Percentiles rank a stretch among this genome's conserved stretches.
Conservation (phyloP, 345 rosid species). For the Salix dunnii region DNA sequence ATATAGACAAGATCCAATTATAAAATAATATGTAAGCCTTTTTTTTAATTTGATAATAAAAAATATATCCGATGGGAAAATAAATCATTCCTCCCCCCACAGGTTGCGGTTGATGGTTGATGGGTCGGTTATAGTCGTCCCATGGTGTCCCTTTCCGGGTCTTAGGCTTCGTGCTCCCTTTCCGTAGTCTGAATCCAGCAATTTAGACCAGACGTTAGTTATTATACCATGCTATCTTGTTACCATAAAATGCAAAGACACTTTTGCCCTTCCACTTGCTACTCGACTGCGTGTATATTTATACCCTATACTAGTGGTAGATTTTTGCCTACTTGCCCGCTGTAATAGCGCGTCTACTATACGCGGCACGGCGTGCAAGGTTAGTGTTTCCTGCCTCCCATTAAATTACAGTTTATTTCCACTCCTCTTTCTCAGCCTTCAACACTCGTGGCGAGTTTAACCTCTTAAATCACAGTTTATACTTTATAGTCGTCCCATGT, state of each 20-base stretch:
- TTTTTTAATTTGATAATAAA: no score
- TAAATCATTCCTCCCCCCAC: not conserved
- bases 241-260: not conserved
- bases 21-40: no score
- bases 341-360: not conserved
- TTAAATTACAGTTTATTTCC: no score
- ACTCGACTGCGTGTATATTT: not conserved
- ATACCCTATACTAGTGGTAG: constrained; percentile 11
- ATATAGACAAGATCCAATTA: no score
- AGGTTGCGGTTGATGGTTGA: not conserved
- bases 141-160: not conserved
- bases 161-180: not conserved
- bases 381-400: not conserved
- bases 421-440: no score
- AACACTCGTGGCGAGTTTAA: no score
- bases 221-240: not conserved
- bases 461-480: no score
- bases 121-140: not conserved
- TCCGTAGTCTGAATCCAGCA: constrained; percentile 17
- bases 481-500: no score
- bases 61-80: no score
- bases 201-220: constrained; percentile 28
- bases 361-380: not conserved
- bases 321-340: constrained; percentile 3
- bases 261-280: constrained; percentile 3